Base-by-base conservation (phyloP, 352 stramenopile genomes). In the Phytophthora macrochlamydospora region DNA sequence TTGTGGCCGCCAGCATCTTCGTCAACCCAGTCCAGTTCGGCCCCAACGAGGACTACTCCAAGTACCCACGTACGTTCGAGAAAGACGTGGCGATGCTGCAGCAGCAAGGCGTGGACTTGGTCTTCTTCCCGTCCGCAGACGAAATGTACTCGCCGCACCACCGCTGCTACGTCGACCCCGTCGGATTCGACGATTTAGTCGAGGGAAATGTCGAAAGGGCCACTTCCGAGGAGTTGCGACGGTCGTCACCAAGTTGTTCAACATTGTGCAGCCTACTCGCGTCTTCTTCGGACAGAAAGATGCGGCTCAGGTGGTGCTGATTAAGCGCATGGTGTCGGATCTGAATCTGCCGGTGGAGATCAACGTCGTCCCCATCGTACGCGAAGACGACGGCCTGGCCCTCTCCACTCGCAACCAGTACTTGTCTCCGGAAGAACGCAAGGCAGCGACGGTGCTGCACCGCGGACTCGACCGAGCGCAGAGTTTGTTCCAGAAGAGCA, bases 261-360 rank as follows among this genome's bases (percentile, higher is more conserved):
- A 99, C 81, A 97, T 99, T 64, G 95, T 99, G 46, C 80, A 92
- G 62, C 98, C 98, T 9, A 98, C 91, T 13, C 89, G 97, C 68
- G 97, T 97, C 14, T 99, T 98, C 76, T 99, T 99, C 79, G 98
- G 98, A 13, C 97, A 99, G 73, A 99, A 99, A 74, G 98, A 99
- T 79, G 97, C 97, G 4, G 92, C 97, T 4, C 98, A 99, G 76
- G 98, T 95, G 56, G 91, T 98, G 65, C 79, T 99, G 4, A 97
- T 99, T 65, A 89, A 96, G 66, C 83, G 96, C 24, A 91, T 99
- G 38, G 95, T 99, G 32, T 76, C 95, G 30, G 98, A 99, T 76
- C 83, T 99, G 51, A 97, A 99, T 78, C 96, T 99, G 65, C 81
- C 94, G 38, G 83, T 98, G 28, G 74, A 97, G 51, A 86, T 99